phyloP scores from a whole-genome alignment of 108 stramenopile genomes.

The Schizochytrium sp. region DNA sequence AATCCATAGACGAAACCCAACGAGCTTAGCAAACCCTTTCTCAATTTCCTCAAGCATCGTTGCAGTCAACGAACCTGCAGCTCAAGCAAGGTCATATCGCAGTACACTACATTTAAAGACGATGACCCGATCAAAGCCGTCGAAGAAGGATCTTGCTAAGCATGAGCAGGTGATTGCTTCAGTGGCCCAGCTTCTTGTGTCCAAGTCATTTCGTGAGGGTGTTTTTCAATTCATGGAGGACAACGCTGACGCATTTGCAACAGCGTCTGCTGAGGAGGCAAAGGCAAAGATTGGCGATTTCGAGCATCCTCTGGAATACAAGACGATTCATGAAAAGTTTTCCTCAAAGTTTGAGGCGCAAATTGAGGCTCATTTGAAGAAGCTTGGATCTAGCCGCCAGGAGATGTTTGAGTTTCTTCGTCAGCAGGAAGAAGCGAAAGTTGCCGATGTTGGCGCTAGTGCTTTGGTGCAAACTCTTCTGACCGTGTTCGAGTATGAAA shows the following conservation, averaged over 20 bases:
- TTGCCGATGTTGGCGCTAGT: not conserved
- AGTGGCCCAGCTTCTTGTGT: slow-evolving; percentile 26
- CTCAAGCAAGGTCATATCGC: too few species aligned
- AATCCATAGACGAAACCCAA: too few species aligned
- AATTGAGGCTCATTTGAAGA: not conserved
- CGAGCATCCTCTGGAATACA: not conserved
- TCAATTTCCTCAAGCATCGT: too few species aligned
- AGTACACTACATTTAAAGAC: not conserved
- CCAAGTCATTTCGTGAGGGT: not conserved
- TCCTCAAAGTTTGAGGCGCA: not conserved
- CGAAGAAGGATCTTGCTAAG: not conserved
- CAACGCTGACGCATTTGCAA: not conserved
- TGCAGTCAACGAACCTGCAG: too few species aligned
- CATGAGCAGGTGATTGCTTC: not conserved
- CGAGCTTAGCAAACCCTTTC: too few species aligned
- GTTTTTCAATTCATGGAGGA: slow-evolving; percentile 26
- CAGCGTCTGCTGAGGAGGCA: not conserved
- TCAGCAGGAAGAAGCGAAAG: not conserved
- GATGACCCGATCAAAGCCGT: not conserved
- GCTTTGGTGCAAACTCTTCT: slow-evolving; percentile 33
- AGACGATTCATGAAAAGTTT: slow-evolving; percentile 1
- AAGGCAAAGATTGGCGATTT: not conserved
- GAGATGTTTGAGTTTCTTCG: slow-evolving; percentile 23
- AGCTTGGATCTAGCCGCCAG: not conserved
- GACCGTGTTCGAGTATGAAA: slow-evolving; percentile 54